Evolutionary conservation across 441 rosid species (phyloP).

Genomic region (Arabidopsis hybrid): DNA sequence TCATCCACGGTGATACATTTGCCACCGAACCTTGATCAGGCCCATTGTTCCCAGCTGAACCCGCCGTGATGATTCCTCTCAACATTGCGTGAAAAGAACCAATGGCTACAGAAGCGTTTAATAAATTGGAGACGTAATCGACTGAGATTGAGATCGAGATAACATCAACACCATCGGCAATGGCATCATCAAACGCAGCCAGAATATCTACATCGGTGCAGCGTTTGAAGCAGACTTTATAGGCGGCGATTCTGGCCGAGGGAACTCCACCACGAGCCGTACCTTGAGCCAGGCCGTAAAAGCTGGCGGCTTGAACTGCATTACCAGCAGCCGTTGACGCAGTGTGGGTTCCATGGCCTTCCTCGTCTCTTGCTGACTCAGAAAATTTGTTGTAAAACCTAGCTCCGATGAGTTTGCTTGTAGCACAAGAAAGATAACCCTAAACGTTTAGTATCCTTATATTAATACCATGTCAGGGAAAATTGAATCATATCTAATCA

Average conservation of each 20-base stretch:
- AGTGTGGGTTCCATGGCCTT: constrained; percentile 64
- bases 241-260: constrained; percentile 54
- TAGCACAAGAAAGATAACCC: constrained; percentile 14
- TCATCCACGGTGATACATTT: constrained; percentile 58
- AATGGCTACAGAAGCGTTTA: constrained; percentile 41
- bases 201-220: constrained; percentile 49
- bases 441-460: background rate
- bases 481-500: no score
- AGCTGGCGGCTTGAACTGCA: constrained; percentile 45
- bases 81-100: constrained; percentile 57
- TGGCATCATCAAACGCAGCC: constrained; percentile 62
- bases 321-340: constrained; percentile 62
- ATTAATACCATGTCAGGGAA: no score
- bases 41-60: constrained; percentile 59
- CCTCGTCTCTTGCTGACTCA: constrained; percentile 47
- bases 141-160: constrained; percentile 51
- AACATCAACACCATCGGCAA: constrained; percentile 56
- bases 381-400: constrained; percentile 23
- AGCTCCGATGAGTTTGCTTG: constrained; percentile 43
- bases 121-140: background rate
- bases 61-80: constrained; percentile 46
- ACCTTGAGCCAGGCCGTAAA: constrained; percentile 57
- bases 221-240: constrained; percentile 52
- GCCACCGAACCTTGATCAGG: background rate
- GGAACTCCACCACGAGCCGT: constrained; percentile 68